Evolutionary conservation across 495 filamentous ascomycete genomes (phyloP).

Genomic region (Penicillium malachiteum): DNA sequence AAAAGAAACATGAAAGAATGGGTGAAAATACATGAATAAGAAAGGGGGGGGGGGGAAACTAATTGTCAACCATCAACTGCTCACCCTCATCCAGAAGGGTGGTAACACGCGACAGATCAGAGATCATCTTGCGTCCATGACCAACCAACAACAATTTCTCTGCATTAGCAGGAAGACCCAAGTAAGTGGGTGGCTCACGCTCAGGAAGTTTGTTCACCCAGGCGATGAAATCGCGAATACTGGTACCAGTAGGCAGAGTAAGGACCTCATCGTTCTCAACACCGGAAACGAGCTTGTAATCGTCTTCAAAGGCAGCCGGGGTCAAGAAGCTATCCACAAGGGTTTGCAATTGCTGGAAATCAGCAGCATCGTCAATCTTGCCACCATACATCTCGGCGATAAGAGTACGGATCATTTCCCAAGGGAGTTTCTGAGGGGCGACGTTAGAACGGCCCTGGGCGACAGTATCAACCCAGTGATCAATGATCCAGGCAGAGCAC

Average conservation of each 20-base stretch:
- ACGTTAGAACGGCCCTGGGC: conserved; percentile 86
- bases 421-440: conserved; percentile 88
- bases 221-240: conserved; percentile 78
- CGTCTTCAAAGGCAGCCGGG: conserved; percentile 83
- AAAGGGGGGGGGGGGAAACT: background rate
- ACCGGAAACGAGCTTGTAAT: conserved; percentile 79
- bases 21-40: conserved; percentile 15
- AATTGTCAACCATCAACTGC: conserved; percentile 75
- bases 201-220: conserved; percentile 94
- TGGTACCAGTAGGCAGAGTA: conserved; percentile 73
- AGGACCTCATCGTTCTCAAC: conserved; percentile 62
- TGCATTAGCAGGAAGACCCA: conserved; percentile 94
- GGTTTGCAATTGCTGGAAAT: conserved; percentile 68
- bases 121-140: conserved; percentile 81
- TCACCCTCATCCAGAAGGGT: conserved; percentile 91
- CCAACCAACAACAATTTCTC: conserved; percentile 94
- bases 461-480: conserved; percentile 85
- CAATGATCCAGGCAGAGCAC: conserved; percentile 93
- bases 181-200: conserved; percentile 92
- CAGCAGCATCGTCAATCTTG: conserved; percentile 91
- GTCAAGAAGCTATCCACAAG: conserved; percentile 79
- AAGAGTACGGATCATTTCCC: conserved; percentile 93
- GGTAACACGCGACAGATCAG: conserved; percentile 77
- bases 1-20: too few relatives aligned
- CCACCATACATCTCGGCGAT: conserved; percentile 94